These are phyloP conservation scores for Sinapis alba DNA, from an alignment of 441 rosid genomes.

Conservation along the genomic window DNA sequence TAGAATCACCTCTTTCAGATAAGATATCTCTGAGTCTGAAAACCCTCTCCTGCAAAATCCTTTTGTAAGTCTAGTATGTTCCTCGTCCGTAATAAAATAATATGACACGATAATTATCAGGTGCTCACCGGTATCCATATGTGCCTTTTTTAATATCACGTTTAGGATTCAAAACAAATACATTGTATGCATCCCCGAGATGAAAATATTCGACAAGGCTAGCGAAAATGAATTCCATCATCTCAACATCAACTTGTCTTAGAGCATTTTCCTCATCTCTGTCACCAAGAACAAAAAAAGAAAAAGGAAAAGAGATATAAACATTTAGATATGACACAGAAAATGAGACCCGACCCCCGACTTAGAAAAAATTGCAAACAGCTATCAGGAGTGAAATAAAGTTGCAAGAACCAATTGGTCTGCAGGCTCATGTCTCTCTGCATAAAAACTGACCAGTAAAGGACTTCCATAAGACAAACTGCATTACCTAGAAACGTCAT, in stretches of 20 bases:
- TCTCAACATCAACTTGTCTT: constrained; percentile 92
- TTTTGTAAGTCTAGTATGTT: constrained; percentile 29
- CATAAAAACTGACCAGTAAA: constrained; percentile 11
- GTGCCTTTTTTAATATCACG: constrained; percentile 50
- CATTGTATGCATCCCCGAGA: constrained; percentile 82
- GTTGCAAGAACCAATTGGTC: constrained; percentile 17
- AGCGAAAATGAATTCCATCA: constrained; percentile 82
- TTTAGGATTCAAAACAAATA: constrained; percentile 88
- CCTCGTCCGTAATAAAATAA: not conserved
- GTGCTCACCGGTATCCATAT: constrained; percentile 89
- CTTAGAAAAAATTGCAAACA: constrained; percentile 10
- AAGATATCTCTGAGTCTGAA: constrained; percentile 80
- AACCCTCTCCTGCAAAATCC: constrained; percentile 85
- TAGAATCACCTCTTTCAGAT: constrained; percentile 74
- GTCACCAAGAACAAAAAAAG: constrained; percentile 29
- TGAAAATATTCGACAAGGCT: constrained; percentile 94
- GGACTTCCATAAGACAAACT: not conserved
- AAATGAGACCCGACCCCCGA: constrained; percentile 22
- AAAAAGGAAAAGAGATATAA: constrained; percentile 36
- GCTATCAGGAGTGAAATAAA: constrained; percentile 7
- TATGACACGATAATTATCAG: constrained; percentile 5
- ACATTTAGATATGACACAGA: constrained; percentile 22
- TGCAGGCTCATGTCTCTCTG: constrained; percentile 11
- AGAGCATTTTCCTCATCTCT: constrained; percentile 65
- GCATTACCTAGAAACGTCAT: constrained; percentile 74